Percentiles rank a stretch among this genome's conserved stretches.
These are phyloP conservation scores for Yamadazyma paraphyllophila DNA, from an alignment of 805 yeast genomes.

Conservation along the genomic window DNA sequence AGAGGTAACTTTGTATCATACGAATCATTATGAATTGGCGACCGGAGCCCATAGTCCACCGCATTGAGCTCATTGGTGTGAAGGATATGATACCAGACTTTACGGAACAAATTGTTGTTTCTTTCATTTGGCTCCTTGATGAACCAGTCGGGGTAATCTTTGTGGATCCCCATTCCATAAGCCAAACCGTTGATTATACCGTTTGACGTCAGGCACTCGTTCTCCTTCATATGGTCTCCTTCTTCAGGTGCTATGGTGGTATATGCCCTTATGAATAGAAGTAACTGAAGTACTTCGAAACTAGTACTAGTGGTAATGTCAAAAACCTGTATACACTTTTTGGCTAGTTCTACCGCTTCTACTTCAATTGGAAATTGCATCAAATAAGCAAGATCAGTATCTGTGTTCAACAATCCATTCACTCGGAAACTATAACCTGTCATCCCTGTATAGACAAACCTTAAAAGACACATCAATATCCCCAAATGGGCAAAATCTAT, in stretches of 20 bases:
- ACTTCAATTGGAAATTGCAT: conserved; percentile 27
- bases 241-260: conserved; percentile 50
- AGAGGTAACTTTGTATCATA: neutral
- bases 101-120: neutral
- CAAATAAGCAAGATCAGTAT: conserved; percentile 22
- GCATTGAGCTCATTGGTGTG: neutral
- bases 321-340: conserved; percentile 34
- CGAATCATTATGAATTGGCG: neutral
- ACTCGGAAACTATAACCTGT: conserved; percentile 24
- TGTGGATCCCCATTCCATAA: conserved; percentile 1
- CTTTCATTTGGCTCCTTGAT: neutral
- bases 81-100: neutral
- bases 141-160: neutral
- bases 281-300: conserved; percentile 51
- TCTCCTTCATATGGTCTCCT: conserved; percentile 59
- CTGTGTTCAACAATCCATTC: neutral
- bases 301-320: conserved; percentile 37
- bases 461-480: conserved; percentile 28
- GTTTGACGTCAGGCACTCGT: conserved; percentile 46
- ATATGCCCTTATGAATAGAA: conserved; percentile 50
- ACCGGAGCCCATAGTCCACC: neutral
- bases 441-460: conserved; percentile 34
- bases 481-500: conserved; percentile 36
- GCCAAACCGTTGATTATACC: conserved; percentile 43
- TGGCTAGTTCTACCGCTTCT: conserved; percentile 28